Evolutionary conservation across 495 filamentous ascomycete genomes (phyloP).

Genomic region (Pyronema domesticum): DNA sequence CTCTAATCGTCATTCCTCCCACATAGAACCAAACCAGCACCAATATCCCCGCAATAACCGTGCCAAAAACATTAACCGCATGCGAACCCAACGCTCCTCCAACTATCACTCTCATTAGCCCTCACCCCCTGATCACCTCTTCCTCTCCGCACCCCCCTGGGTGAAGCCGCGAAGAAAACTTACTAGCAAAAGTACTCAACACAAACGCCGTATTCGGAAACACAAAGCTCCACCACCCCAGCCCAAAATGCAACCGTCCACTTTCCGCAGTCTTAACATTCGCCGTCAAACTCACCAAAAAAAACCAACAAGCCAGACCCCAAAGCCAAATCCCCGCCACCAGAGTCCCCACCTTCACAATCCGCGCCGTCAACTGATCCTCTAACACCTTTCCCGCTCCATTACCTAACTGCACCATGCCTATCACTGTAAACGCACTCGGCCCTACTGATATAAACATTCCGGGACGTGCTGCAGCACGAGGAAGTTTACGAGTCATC

Average conservation of each 20-base stretch:
- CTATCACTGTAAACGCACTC: conserved; percentile 1
- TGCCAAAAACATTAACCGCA: background rate
- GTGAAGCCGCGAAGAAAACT: too few relatives aligned
- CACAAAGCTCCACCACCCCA: conserved; percentile 4
- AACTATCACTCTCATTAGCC: background rate
- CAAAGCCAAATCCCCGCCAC: background rate
- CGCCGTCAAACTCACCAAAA: background rate
- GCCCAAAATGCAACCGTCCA: background rate
- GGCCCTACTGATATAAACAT: conserved; percentile 5
- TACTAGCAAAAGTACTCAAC: background rate
- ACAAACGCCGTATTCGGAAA: conserved; percentile 3
- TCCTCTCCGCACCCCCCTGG: background rate
- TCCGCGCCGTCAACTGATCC: too few relatives aligned
- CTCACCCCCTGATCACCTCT: background rate
- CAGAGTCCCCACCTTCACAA: background rate
- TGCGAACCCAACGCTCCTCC: background rate
- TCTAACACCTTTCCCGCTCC: background rate
- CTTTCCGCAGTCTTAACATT: background rate
- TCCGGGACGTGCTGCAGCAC: background rate
- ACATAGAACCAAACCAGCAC: background rate
- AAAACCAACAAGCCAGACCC: conserved; percentile 1
- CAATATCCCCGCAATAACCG: background rate
- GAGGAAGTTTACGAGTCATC: conserved; percentile 2
- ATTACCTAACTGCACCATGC: background rate
- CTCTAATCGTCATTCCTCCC: background rate